Evolutionary conservation across 805 yeast genomes (phyloP), one percentile per base, ranked within the genome.

Genomic region (Torulaspora microellipsoides): DNA sequence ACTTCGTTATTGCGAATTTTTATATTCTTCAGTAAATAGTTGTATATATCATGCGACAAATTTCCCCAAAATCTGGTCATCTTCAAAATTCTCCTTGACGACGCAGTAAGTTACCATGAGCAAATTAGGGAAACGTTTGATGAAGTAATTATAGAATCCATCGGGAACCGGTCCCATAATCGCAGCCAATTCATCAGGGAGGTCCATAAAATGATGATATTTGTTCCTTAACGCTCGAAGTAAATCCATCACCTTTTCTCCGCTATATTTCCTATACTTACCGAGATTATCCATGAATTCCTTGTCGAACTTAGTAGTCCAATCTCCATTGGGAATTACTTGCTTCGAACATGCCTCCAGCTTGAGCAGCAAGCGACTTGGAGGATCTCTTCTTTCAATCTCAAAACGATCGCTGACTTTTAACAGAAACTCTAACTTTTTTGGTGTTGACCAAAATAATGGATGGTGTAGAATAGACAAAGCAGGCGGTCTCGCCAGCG

Each of bases 331-430:
- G 32, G 77, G 77, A 17, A 83, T 72, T 0, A 83, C 79, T 2
- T 64, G 66, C 0, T 52, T 40, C 0, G 86, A 77, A 13, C 65
- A 63, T 1, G 58, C 53, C 57, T 88, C 95, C 6, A 88, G 67
- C 38, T 69, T 64, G 17, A 69, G 55, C 23, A 88, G 60, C 28
- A 84, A 59, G 3, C 68, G 74, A 49, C 85, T 78, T 11, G 90
- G 86, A 13, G 91, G 93, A 48, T 84, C 95, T 45, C 95, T 71
- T 51, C 77, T 73, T 54, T 88, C 95, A 40, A 85, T 71, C 57
- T 93, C 99, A 60, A 90, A 84, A 45, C 98, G 68, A 60, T 93
- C 99, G 48, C 96, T 86, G 4, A 87, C 91, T 55, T 83, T 85
- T 42, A 93, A 69, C 43, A 93, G 68, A 59, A 93, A 90, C 51